phyloP scores from a whole-genome alignment of 495 filamentous ascomycete genomes.

The Trichoderma asperelloides region DNA sequence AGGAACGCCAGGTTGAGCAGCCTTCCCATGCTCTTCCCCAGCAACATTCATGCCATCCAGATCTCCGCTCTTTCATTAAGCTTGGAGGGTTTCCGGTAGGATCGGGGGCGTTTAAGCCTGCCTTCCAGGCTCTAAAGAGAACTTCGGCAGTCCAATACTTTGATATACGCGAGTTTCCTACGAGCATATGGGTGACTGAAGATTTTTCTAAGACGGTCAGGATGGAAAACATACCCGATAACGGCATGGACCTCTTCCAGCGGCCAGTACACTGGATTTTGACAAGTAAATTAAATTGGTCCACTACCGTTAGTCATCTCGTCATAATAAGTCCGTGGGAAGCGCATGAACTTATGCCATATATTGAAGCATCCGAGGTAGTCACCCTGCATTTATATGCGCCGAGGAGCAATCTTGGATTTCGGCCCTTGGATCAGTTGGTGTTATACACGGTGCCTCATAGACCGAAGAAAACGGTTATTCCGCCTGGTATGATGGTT shows the following conservation, averaged over 20 bases:
- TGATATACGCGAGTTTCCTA: constrained; percentile 28
- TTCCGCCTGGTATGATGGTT: constrained; percentile 20
- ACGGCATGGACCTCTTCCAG: constrained; percentile 41
- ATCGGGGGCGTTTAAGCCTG: constrained; percentile 30
- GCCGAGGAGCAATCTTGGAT: constrained; percentile 38
- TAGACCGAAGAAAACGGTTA: constrained; percentile 11
- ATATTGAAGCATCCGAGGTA: constrained; percentile 21
- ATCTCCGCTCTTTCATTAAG: constrained; percentile 22
- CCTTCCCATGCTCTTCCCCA: constrained; percentile 31
- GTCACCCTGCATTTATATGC: constrained; percentile 51
- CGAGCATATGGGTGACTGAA: constrained; percentile 38
- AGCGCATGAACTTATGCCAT: constrained; percentile 42
- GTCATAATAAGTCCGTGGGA: constrained; percentile 58
- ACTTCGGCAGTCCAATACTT: constrained; percentile 31
- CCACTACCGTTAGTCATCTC: constrained; percentile 20
- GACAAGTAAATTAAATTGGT: constrained; percentile 16
- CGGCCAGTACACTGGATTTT: constrained; percentile 54
- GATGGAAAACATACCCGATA: background rate
- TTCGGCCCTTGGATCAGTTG: constrained; percentile 41
- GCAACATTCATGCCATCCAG: constrained; percentile 34
- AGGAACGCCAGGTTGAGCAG: constrained; percentile 45
- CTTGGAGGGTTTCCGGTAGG: too few species aligned
- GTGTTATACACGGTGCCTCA: constrained; percentile 29
- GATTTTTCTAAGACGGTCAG: constrained; percentile 50
- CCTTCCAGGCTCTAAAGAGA: constrained; percentile 34